Evolutionary conservation across 345 rosid species (phyloP).

Genomic region (Eutrema yunnanense): DNA sequence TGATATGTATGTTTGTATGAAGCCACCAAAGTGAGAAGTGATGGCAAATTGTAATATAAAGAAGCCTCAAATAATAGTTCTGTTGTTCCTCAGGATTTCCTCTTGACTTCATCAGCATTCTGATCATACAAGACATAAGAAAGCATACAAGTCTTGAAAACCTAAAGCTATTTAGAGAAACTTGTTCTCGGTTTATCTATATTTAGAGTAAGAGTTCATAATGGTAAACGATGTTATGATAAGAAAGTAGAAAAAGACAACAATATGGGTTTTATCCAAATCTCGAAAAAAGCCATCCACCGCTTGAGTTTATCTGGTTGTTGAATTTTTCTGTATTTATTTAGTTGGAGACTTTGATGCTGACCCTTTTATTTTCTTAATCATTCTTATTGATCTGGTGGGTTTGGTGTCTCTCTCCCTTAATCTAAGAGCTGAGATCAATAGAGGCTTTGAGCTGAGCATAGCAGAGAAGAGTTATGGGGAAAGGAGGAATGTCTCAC

Average conservation of each 20-base stretch:
- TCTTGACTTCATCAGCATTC: background rate
- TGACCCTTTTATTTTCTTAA: background rate
- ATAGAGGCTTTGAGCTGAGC: background rate
- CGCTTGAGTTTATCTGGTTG: conserved; percentile 14
- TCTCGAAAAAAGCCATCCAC: background rate
- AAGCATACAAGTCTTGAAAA: background rate
- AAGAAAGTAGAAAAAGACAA: background rate
- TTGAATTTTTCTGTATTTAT: conserved; percentile 10
- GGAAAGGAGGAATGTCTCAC: conserved; percentile 62
- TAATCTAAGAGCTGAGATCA: conserved; percentile 3
- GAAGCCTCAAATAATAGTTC: background rate
- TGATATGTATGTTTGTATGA: background rate
- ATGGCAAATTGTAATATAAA: background rate
- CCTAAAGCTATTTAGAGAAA: background rate
- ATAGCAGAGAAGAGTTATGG: conserved; percentile 32
- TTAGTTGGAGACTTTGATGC: conserved; percentile 13
- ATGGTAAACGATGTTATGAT: background rate
- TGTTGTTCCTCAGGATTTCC: background rate
- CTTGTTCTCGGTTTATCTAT: background rate
- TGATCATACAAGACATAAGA: background rate
- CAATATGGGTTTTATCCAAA: conserved; percentile 12
- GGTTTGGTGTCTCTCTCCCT: conserved; percentile 1
- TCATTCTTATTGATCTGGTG: background rate
- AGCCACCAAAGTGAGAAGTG: background rate
- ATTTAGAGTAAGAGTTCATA: background rate